A percentile compares a stretch with the other conserved stretches of the same genome.
Evolutionary conservation across 2,329 filamentous ascomycete genomes (phyloP).

Genomic region (Penicillium sp.): DNA sequence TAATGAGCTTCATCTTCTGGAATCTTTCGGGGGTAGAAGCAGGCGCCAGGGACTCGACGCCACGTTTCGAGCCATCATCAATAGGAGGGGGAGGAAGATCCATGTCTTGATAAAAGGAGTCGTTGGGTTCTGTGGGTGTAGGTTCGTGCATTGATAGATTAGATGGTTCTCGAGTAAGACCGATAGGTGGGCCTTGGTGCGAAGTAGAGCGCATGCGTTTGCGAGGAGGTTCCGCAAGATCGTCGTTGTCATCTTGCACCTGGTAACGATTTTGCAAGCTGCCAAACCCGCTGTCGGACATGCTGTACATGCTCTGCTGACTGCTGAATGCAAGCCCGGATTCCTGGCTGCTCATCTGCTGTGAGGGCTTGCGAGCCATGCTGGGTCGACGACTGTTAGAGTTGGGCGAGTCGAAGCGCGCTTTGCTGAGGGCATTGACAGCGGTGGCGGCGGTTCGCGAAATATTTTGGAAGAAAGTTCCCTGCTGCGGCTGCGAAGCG

Average conservation of each 20-base stretch:
- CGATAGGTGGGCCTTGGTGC: slow-evolving; percentile 46
- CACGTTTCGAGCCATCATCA: slow-evolving; percentile 35
- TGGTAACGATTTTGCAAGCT: slow-evolving; percentile 58
- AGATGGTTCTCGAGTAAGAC: slow-evolving; percentile 33
- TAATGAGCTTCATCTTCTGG: slow-evolving; percentile 75
- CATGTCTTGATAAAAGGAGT: slow-evolving; percentile 49
- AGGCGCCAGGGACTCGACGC: slow-evolving; percentile 48
- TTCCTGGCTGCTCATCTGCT: slow-evolving; percentile 59
- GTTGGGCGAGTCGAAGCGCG: slow-evolving; percentile 80
- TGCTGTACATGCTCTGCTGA: slow-evolving; percentile 72
- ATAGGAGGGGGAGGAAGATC: slow-evolving; percentile 31
- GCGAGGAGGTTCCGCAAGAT: slow-evolving; percentile 72
- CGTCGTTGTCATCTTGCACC: slow-evolving; percentile 47
- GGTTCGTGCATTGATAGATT: slow-evolving; percentile 42
- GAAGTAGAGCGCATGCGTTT: slow-evolving; percentile 68
- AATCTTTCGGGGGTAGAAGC: slow-evolving; percentile 65
- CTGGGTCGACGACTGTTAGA: slow-evolving; percentile 66
- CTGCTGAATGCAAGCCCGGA: slow-evolving; percentile 71
- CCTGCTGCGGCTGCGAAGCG: slow-evolving; percentile 63
- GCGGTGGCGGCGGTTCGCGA: slow-evolving; percentile 90
- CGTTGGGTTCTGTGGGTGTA: slow-evolving; percentile 48
- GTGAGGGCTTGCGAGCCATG: slow-evolving; percentile 69
- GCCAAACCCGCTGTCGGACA: slow-evolving; percentile 73
- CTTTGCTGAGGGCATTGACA: slow-evolving; percentile 94
- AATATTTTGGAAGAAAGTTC: slow-evolving; percentile 97